Conservation (phyloP, 2,329 filamentous ascomycete genomes). For the Colletotrichum musae region DNA sequence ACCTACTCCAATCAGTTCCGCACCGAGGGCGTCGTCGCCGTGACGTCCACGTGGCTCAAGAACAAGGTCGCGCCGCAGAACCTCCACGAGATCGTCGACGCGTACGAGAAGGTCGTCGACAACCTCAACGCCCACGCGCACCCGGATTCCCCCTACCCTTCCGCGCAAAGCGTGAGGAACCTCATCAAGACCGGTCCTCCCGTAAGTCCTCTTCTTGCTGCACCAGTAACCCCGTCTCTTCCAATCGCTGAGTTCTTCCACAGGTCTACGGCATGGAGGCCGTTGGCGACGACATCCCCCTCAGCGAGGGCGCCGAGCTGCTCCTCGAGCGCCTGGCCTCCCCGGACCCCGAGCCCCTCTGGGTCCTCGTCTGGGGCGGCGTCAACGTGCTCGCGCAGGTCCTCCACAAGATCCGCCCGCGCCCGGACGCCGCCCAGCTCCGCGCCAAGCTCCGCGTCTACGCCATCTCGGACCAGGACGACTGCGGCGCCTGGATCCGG, state of each 20-base stretch:
- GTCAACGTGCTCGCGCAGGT: constrained; percentile 67
- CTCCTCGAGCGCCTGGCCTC: constrained; percentile 52
- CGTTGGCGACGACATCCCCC: constrained; percentile 48
- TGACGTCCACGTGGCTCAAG: constrained; percentile 62
- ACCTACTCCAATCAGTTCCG: constrained; percentile 62
- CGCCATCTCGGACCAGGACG: constrained; percentile 72
- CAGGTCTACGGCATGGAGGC: constrained; percentile 53
- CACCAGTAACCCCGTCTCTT: background rate
- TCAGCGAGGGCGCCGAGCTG: constrained; percentile 57
- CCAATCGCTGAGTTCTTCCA: background rate
- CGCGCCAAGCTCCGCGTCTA: constrained; percentile 64
- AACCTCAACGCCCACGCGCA: constrained; percentile 65
- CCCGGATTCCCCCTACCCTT: constrained; percentile 57
- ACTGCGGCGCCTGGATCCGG: constrained; percentile 70
- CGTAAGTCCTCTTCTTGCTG: constrained; percentile 41
- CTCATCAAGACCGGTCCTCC: constrained; percentile 56
- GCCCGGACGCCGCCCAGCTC: constrained; percentile 52
- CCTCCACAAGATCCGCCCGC: constrained; percentile 55
- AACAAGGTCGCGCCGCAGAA: constrained; percentile 57
- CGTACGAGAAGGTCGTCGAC: constrained; percentile 58
- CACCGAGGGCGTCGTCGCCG: constrained; percentile 61
- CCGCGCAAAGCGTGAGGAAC: constrained; percentile 51
- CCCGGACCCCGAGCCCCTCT: constrained; percentile 58
- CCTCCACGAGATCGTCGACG: constrained; percentile 60
- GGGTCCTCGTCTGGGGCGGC: constrained; percentile 68